Evolutionary conservation across 306 rosid genomes (phyloP).

Genomic region (Sphenostylis stenocarpa): DNA sequence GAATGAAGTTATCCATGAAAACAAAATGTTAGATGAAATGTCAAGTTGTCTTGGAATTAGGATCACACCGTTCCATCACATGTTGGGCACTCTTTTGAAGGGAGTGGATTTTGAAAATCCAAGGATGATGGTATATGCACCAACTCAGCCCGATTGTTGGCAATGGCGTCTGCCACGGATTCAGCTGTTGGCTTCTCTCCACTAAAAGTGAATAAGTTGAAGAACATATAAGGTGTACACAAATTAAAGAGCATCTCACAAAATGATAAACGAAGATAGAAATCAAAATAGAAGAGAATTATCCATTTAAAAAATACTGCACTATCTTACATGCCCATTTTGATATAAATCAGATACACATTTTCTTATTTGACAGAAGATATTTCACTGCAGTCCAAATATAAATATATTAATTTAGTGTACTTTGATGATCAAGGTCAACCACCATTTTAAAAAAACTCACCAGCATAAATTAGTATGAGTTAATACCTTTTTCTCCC

Average conservation of each 20-base stretch:
- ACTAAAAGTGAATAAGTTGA: slow-evolving; percentile 48
- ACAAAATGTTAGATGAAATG: slow-evolving; percentile 1
- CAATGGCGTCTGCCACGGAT: slow-evolving; percentile 84
- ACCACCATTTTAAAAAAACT: slow-evolving; percentile 17
- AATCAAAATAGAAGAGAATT: neutral
- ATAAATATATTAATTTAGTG: slow-evolving; percentile 5
- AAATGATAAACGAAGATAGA: slow-evolving; percentile 2
- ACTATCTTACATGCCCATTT: slow-evolving; percentile 19
- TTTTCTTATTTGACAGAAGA: slow-evolving; percentile 11
- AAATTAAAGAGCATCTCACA: slow-evolving; percentile 3
- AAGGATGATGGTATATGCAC: slow-evolving; percentile 84
- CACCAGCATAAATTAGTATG: neutral
- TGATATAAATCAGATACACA: neutral
- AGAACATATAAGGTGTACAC: slow-evolving; percentile 23
- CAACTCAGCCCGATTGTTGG: slow-evolving; percentile 76
- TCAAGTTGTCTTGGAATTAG: slow-evolving; percentile 19
- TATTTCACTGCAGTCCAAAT: slow-evolving; percentile 18
- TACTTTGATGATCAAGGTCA: slow-evolving; percentile 11
- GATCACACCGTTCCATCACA: slow-evolving; percentile 93
- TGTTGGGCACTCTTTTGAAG: slow-evolving; percentile 87
- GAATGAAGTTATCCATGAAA: slow-evolving; percentile 10
- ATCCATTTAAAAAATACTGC: neutral
- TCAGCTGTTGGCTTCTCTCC: slow-evolving; percentile 94
- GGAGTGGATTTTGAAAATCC: slow-evolving; percentile 66
- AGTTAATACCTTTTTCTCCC: neutral